Conservation (phyloP, 345 rosid species). For the Isatis tinctoria region DNA sequence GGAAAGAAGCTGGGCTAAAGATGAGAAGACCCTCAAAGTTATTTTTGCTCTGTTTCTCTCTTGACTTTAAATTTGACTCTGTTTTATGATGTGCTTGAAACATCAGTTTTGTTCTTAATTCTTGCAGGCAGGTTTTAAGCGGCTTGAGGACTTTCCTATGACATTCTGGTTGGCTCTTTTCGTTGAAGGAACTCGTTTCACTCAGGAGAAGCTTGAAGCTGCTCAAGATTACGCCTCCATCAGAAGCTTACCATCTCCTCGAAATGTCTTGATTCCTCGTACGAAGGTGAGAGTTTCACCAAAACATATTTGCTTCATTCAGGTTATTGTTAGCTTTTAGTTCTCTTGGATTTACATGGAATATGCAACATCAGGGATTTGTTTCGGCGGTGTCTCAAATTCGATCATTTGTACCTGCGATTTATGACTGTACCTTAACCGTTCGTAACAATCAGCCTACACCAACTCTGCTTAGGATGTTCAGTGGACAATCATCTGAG, state of each 20-base stretch:
- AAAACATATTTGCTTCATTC: background rate
- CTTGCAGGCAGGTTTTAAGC: no score
- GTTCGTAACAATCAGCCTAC: conserved; percentile 37
- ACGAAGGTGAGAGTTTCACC: conserved; percentile 37
- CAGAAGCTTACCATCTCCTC: no score
- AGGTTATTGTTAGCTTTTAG: background rate
- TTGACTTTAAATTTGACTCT: no score
- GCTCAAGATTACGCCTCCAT: no score
- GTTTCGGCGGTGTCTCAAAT: conserved; percentile 52
- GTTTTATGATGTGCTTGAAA: no score
- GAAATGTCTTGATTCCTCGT: no score
- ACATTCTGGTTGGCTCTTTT: no score
- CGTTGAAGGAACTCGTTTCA: no score
- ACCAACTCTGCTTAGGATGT: conserved; percentile 49
- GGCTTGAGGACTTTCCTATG: no score
- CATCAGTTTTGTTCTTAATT: no score
- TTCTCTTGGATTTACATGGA: conserved; percentile 1
- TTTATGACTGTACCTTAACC: conserved; percentile 51
- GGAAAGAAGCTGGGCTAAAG: conserved; percentile 56
- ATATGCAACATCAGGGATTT: conserved; percentile 46
- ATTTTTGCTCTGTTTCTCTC: no score
- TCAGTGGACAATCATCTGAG: conserved; percentile 49
- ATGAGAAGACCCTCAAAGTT: conserved; percentile 47
- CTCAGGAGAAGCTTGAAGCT: no score
- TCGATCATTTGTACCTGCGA: conserved; percentile 56